Evolutionary conservation across 805 yeast genomes (phyloP), one percentile per base, ranked within the genome.

Genomic region (Candida oleophila): DNA sequence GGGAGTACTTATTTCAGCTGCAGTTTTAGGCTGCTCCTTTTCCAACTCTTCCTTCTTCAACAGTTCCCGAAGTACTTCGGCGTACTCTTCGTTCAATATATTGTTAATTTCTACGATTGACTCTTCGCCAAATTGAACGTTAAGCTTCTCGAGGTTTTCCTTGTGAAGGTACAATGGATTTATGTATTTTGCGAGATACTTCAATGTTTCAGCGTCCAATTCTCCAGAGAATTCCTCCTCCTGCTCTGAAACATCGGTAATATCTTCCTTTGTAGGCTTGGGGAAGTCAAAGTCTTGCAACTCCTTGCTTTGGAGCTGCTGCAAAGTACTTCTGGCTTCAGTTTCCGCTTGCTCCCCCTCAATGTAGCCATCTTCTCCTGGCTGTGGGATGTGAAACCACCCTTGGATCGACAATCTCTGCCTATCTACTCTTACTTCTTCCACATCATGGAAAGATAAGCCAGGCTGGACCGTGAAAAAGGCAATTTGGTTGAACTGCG

Each of bases 351-450:
- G 90, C 60, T 89, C 96, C 4, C 95, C 96, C 33, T 80, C 81
- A 16, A 82, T 77, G 59, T 65, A 92, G 0, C 97, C 98, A 30
- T 79, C 82, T 66, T 94, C 99, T 8, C 96, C 97, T 9, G 70
- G 71, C 62, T 94, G 98, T 3, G 99, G 99, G 44, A 91, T 88
- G 65, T 94, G 99, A 62, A 92, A 95, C 99, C 99, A 95, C 1
- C 99, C 99, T 59, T 94, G 97, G 49, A 94, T 89, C 0, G 96
- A 88, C 32, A 94, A 71, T 59, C 99, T 77, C 52, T 90, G 96
- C 60, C 85, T 88, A 60, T 91, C 96, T 1, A 84, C 96, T 50
- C 85, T 78, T 1, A 95, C 99, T 64, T 94, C 99, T 68, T 95
- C 98, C 11, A 94, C 99, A 57, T 95, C 99, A 64, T 94, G 99